Conservation (phyloP, 805 yeast species). For the Pichia cephalocereana region DNA sequence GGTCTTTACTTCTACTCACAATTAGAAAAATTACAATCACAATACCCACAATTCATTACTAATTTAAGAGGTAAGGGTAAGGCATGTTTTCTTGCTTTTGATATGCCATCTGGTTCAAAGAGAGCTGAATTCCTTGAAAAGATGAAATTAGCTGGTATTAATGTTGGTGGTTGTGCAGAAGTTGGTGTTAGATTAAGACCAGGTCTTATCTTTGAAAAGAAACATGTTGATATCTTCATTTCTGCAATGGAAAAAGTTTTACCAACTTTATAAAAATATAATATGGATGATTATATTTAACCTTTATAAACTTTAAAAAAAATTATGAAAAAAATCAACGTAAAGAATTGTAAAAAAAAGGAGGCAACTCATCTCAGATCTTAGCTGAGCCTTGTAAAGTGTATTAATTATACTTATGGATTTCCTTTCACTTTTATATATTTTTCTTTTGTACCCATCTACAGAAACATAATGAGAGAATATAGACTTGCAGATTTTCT, state of each 20-base stretch:
- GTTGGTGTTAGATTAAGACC: constrained; percentile 76
- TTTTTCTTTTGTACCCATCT: background rate
- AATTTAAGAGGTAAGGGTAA: constrained; percentile 66
- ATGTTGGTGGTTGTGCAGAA: constrained; percentile 81
- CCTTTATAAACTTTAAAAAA: background rate
- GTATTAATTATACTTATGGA: background rate
- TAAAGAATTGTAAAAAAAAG: background rate
- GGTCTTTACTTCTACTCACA: constrained; percentile 58
- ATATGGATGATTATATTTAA: background rate
- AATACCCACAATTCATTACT: constrained; percentile 43
- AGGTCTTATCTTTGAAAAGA: constrained; percentile 64
- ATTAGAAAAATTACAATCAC: constrained; percentile 41
- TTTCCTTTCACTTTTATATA: background rate
- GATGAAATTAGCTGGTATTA: constrained; percentile 58
- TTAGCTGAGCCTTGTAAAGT: background rate
- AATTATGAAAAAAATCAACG: background rate
- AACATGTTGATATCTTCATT: constrained; percentile 66
- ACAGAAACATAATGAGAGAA: constrained; percentile 22
- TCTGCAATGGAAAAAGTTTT: constrained; percentile 31
- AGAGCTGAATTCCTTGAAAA: constrained; percentile 56
- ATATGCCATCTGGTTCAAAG: constrained; percentile 40
- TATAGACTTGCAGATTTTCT: constrained; percentile 22
- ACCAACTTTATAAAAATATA: constrained; percentile 14
- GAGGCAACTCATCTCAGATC: background rate
- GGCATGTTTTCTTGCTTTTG: constrained; percentile 83